These are phyloP conservation scores for Colletotrichum destructivum DNA, from an alignment of 2,329 filamentous ascomycete genomes.

Conservation along the genomic window DNA sequence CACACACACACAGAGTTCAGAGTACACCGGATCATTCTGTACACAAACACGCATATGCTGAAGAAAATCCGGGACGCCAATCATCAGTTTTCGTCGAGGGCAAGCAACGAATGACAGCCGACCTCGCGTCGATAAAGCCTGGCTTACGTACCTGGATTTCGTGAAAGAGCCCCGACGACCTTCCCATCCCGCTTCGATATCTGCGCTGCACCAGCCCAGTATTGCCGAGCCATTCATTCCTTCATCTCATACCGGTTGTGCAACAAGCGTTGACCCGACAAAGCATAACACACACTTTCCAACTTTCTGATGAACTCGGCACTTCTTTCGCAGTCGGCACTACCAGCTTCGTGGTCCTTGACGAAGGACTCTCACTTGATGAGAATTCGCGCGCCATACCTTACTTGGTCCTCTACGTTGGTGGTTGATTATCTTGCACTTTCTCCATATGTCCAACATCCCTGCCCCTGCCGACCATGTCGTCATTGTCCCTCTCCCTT, in stretches of 20 bases:
- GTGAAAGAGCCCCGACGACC: slow-evolving; percentile 42
- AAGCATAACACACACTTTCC: background rate
- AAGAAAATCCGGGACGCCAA: slow-evolving; percentile 6
- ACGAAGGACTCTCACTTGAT: background rate
- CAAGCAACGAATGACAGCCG: slow-evolving; percentile 43
- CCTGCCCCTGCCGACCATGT: slow-evolving; percentile 5
- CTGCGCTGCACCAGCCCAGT: slow-evolving; percentile 8
- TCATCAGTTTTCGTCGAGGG: slow-evolving; percentile 44
- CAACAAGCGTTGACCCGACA: background rate
- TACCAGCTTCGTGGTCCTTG: background rate
- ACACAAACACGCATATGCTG: background rate
- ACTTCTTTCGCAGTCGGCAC: background rate
- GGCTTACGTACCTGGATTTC: slow-evolving; percentile 57
- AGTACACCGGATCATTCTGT: background rate
- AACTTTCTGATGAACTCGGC: background rate
- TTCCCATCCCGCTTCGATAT: slow-evolving; percentile 38
- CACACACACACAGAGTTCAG: too few relatives aligned
- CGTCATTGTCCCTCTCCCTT: slow-evolving; percentile 2
- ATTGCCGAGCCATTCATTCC: background rate
- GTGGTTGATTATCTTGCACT: background rate
- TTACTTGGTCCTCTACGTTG: too few relatives aligned
- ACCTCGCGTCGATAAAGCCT: slow-evolving; percentile 30
- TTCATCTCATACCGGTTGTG: background rate
- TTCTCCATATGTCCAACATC: background rate
- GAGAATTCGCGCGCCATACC: too few relatives aligned